Evolutionary conservation across 1,284 basidiomycete species (phyloP).

Genomic region (Cutaneotrichosporon cyanovorans): DNA sequence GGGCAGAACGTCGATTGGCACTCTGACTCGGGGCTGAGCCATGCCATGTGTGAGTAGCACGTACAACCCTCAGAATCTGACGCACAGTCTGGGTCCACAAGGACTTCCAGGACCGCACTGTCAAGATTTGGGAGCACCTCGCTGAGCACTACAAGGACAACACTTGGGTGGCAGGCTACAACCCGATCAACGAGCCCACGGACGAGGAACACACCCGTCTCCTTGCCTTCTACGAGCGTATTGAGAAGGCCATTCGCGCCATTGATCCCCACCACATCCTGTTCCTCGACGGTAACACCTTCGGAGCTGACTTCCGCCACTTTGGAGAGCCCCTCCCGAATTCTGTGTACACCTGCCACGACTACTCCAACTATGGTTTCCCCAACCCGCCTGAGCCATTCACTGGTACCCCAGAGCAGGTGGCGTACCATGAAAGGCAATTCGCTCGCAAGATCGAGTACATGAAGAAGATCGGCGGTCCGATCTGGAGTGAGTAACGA

Average conservation of each 20-base stretch:
- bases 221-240: constrained; percentile 57
- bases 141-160: constrained; percentile 59
- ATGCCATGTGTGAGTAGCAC: constrained; percentile 31
- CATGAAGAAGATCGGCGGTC: constrained; percentile 15
- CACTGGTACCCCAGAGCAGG: constrained; percentile 50
- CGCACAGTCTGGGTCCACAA: constrained; percentile 61
- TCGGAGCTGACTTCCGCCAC: constrained; percentile 62
- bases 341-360: constrained; percentile 60
- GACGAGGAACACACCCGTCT: constrained; percentile 51
- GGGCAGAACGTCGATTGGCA: constrained; percentile 46
- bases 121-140: constrained; percentile 64
- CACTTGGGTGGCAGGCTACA: constrained; percentile 58
- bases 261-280: constrained; percentile 59
- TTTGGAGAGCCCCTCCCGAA: constrained; percentile 53
- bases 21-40: constrained; percentile 32
- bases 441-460: constrained; percentile 55
- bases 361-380: constrained; percentile 60
- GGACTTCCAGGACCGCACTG: constrained; percentile 64
- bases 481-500: constrained; percentile 18
- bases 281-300: constrained; percentile 54
- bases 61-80: background rate
- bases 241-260: constrained; percentile 57
- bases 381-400: constrained; percentile 54
- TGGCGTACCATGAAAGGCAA: constrained; percentile 41
- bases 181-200: constrained; percentile 67